Percentiles rank a stretch among this genome's conserved stretches.
These are phyloP conservation scores for Stentor roeselii DNA, from an alignment of 73 alveolate species.

Conservation along the genomic window DNA sequence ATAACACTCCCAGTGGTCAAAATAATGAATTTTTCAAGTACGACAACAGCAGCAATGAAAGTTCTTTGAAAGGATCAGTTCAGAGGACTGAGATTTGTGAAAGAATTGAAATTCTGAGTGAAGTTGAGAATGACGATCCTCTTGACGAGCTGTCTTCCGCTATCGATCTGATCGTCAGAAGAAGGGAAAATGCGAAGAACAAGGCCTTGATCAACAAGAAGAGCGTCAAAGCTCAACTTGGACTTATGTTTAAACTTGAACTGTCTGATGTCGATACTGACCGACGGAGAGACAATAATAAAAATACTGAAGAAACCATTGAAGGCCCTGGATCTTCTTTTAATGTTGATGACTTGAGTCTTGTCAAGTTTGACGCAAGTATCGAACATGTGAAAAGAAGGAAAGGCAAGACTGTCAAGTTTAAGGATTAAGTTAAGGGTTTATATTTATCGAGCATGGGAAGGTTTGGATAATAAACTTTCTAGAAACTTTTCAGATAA, in stretches of 20 bases:
- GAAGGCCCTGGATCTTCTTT: background rate
- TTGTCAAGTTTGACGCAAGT: background rate
- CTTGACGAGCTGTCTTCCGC: background rate
- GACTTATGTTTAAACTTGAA: background rate
- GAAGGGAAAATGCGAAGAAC: background rate
- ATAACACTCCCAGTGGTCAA: background rate
- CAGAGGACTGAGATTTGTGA: background rate
- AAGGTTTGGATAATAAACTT: background rate
- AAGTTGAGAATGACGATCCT: background rate
- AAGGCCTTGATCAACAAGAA: background rate
- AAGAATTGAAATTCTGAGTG: background rate
- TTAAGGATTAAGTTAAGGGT: background rate
- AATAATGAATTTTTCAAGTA: background rate
- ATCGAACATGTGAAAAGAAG: background rate
- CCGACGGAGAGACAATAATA: background rate
- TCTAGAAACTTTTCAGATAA: no score
- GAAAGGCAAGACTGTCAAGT: background rate
- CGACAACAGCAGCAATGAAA: background rate
- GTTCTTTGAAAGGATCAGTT: background rate
- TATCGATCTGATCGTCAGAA: background rate
- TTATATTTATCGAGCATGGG: background rate
- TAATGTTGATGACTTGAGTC: background rate
- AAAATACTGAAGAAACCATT: background rate
- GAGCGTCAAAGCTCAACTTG: background rate
- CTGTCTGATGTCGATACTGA: no score